Conservation (phyloP, 2,329 filamentous ascomycete species). For the Colletotrichum tabaci region DNA sequence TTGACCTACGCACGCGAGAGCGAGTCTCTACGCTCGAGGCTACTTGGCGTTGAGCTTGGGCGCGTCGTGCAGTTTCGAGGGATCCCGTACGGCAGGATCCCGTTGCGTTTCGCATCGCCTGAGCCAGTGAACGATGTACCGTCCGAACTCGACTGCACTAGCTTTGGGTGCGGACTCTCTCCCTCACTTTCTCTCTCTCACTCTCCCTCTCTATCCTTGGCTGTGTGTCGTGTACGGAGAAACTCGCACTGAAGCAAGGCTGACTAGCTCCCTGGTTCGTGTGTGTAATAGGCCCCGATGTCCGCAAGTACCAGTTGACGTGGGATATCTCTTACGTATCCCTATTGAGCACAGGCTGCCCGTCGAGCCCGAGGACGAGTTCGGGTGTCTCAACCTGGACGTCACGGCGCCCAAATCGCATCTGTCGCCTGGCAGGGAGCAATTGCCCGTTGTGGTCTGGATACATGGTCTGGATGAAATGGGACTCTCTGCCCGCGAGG, state of each 20-base stretch:
- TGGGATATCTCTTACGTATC: conserved; percentile 60
- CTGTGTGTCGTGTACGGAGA: neutral
- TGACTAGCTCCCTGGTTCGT: conserved; percentile 27
- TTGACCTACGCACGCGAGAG: neutral
- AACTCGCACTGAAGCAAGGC: neutral
- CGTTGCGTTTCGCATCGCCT: conserved; percentile 24
- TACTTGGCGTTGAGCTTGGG: conserved; percentile 5
- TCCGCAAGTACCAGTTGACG: conserved; percentile 57
- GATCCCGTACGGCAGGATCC: conserved; percentile 33
- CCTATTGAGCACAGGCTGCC: conserved; percentile 49
- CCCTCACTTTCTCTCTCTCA: too few species aligned
- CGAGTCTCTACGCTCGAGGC: conserved; percentile 19
- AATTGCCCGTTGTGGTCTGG: conserved; percentile 60
- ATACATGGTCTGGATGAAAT: conserved; percentile 55
- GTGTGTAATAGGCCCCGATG: conserved; percentile 54
- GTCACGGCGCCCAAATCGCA: conserved; percentile 49
- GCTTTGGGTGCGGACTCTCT: conserved; percentile 19
- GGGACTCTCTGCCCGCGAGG: neutral
- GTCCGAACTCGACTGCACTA: conserved; percentile 16
- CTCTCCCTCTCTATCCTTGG: too few species aligned
- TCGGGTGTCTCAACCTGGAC: conserved; percentile 60
- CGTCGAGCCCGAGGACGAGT: conserved; percentile 56
- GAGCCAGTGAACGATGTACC: neutral
- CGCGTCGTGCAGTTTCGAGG: conserved; percentile 26
- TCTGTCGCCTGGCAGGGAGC: neutral